phyloP scores from a whole-genome alignment of 148 eudicot genomes.

The Dianthus caryophyllus region DNA sequence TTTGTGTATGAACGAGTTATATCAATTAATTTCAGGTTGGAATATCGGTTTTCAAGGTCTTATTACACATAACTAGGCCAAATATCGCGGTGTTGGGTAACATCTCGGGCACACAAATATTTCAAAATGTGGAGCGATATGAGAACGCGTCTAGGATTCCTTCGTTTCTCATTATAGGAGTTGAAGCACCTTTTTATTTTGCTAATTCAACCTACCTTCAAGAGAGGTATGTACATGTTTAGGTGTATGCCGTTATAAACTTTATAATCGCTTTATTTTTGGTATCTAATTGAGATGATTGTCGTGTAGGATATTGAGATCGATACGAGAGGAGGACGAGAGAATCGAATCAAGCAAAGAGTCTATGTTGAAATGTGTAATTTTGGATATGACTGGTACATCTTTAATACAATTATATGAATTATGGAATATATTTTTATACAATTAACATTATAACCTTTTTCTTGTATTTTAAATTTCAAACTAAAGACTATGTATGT shows the following conservation, averaged over 20 bases:
- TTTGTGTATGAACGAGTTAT: neutral
- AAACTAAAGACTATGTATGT: too few relatives aligned
- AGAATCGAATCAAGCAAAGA: constrained; percentile 36
- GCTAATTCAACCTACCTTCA: constrained; percentile 82
- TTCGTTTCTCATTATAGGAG: constrained; percentile 64
- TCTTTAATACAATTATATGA: neutral
- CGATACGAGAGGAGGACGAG: constrained; percentile 92
- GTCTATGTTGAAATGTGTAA: constrained; percentile 44
- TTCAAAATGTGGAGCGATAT: constrained; percentile 59
- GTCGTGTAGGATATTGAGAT: constrained; percentile 64
- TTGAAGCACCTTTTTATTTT: constrained; percentile 91
- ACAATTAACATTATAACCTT: too few relatives aligned
- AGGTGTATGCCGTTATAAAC: neutral
- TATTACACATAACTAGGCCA: constrained; percentile 81
- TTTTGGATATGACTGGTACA: constrained; percentile 88
- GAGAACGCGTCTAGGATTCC: constrained; percentile 66
- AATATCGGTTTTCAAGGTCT: constrained; percentile 79
- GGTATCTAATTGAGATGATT: constrained; percentile 4
- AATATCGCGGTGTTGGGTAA: constrained; percentile 60
- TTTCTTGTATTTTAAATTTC: too few relatives aligned
- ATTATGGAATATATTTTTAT: neutral
- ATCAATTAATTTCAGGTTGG: constrained; percentile 51
- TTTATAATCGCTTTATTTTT: neutral
- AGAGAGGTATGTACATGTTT: constrained; percentile 53
- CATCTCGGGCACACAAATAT: constrained; percentile 72